Evolutionary conservation across 140 eudicot genomes (phyloP).

Genomic region (Cichorium intybus): DNA sequence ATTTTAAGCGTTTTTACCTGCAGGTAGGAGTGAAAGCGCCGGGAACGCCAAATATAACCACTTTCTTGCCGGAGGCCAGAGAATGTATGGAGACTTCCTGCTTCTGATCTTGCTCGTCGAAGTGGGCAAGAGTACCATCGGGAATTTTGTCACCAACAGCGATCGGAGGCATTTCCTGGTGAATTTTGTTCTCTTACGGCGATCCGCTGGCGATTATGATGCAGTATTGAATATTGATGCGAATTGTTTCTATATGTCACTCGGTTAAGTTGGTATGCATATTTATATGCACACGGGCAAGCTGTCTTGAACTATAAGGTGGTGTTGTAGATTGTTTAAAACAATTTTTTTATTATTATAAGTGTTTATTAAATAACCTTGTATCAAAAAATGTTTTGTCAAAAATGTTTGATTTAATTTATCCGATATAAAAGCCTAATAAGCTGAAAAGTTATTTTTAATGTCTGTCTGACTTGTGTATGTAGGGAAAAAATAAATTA

Average conservation of each 20-base stretch:
- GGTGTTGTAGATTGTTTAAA: no score
- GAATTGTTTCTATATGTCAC: not conserved
- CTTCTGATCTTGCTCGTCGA: conserved; percentile 28
- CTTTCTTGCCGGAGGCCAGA: conserved; percentile 31
- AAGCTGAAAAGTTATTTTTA: no score
- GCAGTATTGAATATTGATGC: not conserved
- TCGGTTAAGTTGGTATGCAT: not conserved
- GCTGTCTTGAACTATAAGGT: no score
- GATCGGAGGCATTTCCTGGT: conserved; percentile 21
- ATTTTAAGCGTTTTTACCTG: conserved; percentile 2
- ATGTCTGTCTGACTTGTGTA: no score
- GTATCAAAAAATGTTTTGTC: no score
- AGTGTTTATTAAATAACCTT: no score
- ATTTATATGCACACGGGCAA: not conserved
- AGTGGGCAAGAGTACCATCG: conserved; percentile 24
- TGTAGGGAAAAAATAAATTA: no score
- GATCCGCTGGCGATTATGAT: not conserved
- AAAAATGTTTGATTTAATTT: no score
- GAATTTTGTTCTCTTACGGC: not conserved
- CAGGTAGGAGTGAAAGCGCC: conserved; percentile 35
- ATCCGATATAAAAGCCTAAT: no score
- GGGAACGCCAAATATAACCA: conserved; percentile 28
- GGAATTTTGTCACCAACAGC: conserved; percentile 24
- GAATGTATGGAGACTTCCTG: conserved; percentile 28
- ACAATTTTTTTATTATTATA: no score